phyloP scores from a whole-genome alignment of 768 basidiomycete genomes.

The Suillus alpinus region DNA sequence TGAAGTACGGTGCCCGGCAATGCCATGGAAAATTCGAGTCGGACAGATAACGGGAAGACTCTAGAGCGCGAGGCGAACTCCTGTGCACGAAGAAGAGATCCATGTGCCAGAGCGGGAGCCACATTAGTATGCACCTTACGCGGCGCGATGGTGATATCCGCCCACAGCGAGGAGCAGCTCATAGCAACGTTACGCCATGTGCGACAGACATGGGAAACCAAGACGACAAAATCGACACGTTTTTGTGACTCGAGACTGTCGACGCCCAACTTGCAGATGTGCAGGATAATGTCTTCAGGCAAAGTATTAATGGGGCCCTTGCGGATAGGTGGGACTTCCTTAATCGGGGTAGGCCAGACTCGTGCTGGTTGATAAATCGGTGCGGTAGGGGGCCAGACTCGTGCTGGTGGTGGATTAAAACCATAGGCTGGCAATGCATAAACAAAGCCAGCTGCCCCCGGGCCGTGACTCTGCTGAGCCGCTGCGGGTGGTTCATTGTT shows the following conservation, averaged over 20 bases:
- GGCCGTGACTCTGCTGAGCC: no score
- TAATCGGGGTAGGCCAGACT: no score
- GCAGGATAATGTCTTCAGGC: conserved; percentile 5
- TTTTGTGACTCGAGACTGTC: neutral
- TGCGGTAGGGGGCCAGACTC: no score
- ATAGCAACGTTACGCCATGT: conserved; percentile 40
- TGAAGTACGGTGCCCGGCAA: neutral
- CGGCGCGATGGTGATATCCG: conserved; percentile 18
- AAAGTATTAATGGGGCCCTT: neutral
- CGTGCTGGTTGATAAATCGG: no score
- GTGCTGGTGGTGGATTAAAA: no score
- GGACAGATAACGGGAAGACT: conserved; percentile 4
- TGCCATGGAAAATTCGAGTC: neutral
- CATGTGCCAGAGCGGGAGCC: neutral
- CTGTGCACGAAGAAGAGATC: neutral
- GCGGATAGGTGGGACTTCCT: neutral
- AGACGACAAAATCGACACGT: conserved; percentile 19
- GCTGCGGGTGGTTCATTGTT: no score
- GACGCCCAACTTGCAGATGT: conserved; percentile 8
- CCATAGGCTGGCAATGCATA: no score
- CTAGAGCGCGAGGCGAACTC: conserved; percentile 2
- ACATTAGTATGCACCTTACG: neutral
- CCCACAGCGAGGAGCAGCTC: conserved; percentile 38
- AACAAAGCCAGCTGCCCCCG: no score
- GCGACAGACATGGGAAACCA: conserved; percentile 40